Conservation (phyloP, 805 yeast species). For the Candida hungchunana region DNA sequence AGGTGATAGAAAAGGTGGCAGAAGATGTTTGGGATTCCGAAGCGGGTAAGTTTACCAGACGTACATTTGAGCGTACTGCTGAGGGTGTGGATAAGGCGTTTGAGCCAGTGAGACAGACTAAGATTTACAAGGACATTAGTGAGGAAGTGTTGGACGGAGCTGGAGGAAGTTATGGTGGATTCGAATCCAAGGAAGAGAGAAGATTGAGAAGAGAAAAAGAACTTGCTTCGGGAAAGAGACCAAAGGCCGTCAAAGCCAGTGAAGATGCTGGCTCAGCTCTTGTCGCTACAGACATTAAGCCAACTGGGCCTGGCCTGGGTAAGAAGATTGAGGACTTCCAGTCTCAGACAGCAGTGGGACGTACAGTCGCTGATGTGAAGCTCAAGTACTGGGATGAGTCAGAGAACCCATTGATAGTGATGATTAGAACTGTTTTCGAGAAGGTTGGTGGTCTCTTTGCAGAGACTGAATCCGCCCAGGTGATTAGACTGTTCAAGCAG, state of each 20-base stretch:
- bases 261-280: slow-evolving; percentile 80
- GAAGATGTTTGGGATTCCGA: slow-evolving; percentile 94
- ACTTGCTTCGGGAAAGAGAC: slow-evolving; percentile 52
- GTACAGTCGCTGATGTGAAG: slow-evolving; percentile 47
- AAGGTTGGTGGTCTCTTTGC: slow-evolving; percentile 77
- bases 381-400: slow-evolving; percentile 15
- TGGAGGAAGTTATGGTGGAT: slow-evolving; percentile 86
- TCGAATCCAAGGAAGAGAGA: slow-evolving; percentile 80
- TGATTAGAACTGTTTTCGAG: slow-evolving; percentile 73
- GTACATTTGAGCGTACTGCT: slow-evolving; percentile 77
- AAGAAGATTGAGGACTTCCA: slow-evolving; percentile 65
- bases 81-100: slow-evolving; percentile 80
- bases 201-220: slow-evolving; percentile 63
- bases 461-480: slow-evolving; percentile 95
- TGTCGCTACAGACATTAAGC: slow-evolving; percentile 76
- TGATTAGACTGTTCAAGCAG: slow-evolving; percentile 75
- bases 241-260: slow-evolving; percentile 68
- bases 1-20: slow-evolving; percentile 86
- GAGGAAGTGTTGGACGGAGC: slow-evolving; percentile 92
- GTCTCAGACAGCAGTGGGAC: slow-evolving; percentile 67
- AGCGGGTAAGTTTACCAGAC: slow-evolving; percentile 83
- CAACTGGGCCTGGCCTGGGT: slow-evolving; percentile 63
- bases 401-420: slow-evolving; percentile 60
- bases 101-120: slow-evolving; percentile 91
- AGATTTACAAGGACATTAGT: slow-evolving; percentile 81